phyloP scores from a whole-genome alignment of 225 moss, liverwort and hornwort species.

The Bryoerythrophyllum caledonicum region DNA sequence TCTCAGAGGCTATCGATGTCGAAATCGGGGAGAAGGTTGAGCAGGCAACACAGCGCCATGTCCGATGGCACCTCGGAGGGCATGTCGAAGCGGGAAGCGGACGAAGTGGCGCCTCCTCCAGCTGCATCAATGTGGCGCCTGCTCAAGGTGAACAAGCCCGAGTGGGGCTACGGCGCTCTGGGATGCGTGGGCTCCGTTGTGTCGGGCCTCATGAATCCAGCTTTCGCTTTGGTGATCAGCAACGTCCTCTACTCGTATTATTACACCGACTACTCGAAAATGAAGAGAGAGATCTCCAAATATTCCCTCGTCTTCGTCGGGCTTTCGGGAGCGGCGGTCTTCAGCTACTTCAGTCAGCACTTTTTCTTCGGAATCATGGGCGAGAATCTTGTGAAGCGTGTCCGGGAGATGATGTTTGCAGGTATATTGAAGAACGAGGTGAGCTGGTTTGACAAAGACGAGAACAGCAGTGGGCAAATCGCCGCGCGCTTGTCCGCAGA shows the following conservation, averaged over 20 bases:
- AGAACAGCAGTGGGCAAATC: slow-evolving; percentile 60
- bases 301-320: slow-evolving; percentile 43
- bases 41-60: slow-evolving; percentile 46
- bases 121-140: slow-evolving; percentile 48
- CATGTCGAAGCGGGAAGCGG: slow-evolving; percentile 15
- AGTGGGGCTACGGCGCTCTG: slow-evolving; percentile 51
- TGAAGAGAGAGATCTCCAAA: slow-evolving; percentile 36
- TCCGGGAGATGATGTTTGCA: slow-evolving; percentile 64
- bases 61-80: slow-evolving; percentile 40
- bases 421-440: slow-evolving; percentile 55
- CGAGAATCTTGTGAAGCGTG: slow-evolving; percentile 65
- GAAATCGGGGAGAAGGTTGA: slow-evolving; percentile 55
- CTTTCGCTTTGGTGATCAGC: slow-evolving; percentile 50
- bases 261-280: slow-evolving; percentile 24
- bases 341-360: slow-evolving; percentile 51
- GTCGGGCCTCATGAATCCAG: slow-evolving; percentile 55
- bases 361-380: slow-evolving; percentile 66
- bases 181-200: slow-evolving; percentile 34
- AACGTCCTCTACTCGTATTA: slow-evolving; percentile 49
- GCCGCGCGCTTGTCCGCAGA: slow-evolving; percentile 55
- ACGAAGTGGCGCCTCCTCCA: slow-evolving; percentile 19
- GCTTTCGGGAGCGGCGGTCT: slow-evolving; percentile 23
- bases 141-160: slow-evolving; percentile 57
- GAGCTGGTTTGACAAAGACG: slow-evolving; percentile 65
- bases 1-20: slow-evolving; percentile 38